A percentile compares a stretch with the other conserved stretches of the same genome.
phyloP scores from a whole-genome alignment of 176 grass and related monocot genomes.

The Oryza rufipogon region DNA sequence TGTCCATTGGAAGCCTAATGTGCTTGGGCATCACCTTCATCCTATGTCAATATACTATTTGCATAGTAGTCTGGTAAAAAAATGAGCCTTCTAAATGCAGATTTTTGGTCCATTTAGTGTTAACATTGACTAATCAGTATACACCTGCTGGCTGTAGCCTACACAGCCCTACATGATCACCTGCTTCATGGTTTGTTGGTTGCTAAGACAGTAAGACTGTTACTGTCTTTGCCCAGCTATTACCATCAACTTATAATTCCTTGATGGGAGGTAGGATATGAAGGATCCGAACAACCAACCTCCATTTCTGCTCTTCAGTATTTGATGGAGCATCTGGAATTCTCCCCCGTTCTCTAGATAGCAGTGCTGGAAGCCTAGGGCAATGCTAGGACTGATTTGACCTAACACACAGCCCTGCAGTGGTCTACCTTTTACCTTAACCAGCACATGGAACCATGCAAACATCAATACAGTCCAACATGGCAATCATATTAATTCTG shows the following conservation, averaged over 20 bases:
- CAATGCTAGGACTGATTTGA: constrained; percentile 28
- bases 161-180: background rate
- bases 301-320: background rate
- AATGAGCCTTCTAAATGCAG: constrained; percentile 12
- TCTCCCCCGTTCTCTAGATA: background rate
- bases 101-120: constrained; percentile 5
- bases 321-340: background rate
- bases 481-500: constrained; percentile 18
- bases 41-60: constrained; percentile 22
- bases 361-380: background rate
- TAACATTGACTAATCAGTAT: constrained; percentile 14
- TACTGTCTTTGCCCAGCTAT: constrained; percentile 6
- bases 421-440: constrained; percentile 25
- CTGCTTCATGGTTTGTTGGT: constrained; percentile 3
- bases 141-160: constrained; percentile 10
- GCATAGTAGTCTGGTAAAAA: constrained; percentile 24
- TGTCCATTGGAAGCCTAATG: background rate
- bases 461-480: constrained; percentile 11
- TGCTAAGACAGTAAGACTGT: background rate
- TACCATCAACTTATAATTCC: constrained; percentile 16
- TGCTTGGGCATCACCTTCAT: constrained; percentile 29
- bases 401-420: constrained; percentile 23
- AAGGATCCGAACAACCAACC: constrained; percentile 28
- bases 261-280: constrained; percentile 27
- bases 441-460: constrained; percentile 11